Percentiles rank a stretch among this genome's conserved stretches.
phyloP scores from a whole-genome alignment of 257 asterid genomes.

The Scutellaria minor region DNA sequence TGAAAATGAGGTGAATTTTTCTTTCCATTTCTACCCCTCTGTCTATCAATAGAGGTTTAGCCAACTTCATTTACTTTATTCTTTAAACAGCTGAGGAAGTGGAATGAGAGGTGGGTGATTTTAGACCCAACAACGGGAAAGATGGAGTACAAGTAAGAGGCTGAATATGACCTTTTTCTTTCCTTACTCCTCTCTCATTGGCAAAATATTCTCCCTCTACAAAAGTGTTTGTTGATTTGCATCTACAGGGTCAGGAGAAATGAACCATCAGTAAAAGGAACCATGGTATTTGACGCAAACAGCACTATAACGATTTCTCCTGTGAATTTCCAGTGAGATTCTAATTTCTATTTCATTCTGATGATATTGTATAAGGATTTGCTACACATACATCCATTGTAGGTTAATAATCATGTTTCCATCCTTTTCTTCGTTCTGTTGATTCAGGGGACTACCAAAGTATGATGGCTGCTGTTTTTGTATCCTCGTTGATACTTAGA shows the following conservation, averaged over 20 bases:
- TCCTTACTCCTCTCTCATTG: conserved; percentile 17
- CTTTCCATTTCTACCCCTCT: neutral
- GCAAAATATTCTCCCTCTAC: conserved; percentile 14
- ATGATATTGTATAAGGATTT: conserved; percentile 23
- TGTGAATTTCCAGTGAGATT: conserved; percentile 92
- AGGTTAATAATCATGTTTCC: conserved; percentile 28
- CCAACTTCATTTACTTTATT: conserved; percentile 29
- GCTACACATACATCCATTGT: neutral
- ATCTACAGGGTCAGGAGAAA: conserved; percentile 77
- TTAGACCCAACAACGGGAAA: conserved; percentile 98
- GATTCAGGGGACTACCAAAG: conserved; percentile 85
- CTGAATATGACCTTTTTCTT: conserved; percentile 18
- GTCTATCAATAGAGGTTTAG: conserved; percentile 14
- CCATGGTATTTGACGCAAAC: conserved; percentile 84
- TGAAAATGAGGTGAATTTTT: too few species aligned
- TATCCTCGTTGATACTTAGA: conserved; percentile 58
- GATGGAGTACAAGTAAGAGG: conserved; percentile 95
- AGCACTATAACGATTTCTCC: conserved; percentile 94
- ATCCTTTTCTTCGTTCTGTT: conserved; percentile 35
- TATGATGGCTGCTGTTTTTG: conserved; percentile 98
- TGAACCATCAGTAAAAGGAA: conserved; percentile 88
- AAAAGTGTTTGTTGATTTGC: conserved; percentile 29
- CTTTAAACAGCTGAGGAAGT: conserved; percentile 75
- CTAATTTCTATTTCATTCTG: conserved; percentile 20
- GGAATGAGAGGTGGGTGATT: conserved; percentile 99